These are phyloP conservation scores for Inga oerstediana DNA, from an alignment of 306 rosid genomes.

Conservation along the genomic window DNA sequence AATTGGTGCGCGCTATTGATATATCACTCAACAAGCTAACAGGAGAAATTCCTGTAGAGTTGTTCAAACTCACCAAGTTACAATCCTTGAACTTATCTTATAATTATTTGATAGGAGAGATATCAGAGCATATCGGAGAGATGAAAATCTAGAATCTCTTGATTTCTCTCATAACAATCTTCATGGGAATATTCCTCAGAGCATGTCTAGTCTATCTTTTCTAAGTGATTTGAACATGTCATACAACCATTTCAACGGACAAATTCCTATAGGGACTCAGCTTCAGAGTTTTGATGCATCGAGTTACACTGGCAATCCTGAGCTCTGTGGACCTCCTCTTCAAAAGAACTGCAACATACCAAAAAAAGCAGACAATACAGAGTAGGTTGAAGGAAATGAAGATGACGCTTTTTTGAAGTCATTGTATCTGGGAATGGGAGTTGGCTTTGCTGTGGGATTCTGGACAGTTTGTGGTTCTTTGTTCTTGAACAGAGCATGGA, in stretches of 20 bases:
- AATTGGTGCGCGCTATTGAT: neutral
- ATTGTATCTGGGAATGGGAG: neutral
- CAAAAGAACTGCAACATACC: neutral
- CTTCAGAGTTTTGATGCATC: neutral
- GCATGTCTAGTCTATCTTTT: neutral
- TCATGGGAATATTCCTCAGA: neutral
- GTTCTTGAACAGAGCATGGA: neutral
- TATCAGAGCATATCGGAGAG: neutral
- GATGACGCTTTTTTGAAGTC: neutral
- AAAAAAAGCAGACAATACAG: neutral
- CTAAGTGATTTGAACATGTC: neutral
- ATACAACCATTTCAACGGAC: neutral
- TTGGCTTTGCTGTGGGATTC: neutral
- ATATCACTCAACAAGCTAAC: neutral
- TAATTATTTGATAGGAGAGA: neutral
- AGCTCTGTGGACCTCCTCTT: neutral
- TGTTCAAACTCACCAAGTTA: neutral
- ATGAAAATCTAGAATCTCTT: constrained; percentile 1
- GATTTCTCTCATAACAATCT: neutral
- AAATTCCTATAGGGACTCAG: neutral
- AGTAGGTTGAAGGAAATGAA: neutral
- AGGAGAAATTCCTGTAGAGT: neutral
- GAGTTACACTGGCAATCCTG: neutral
- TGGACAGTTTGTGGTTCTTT: neutral
- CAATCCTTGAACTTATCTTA: neutral